Evolutionary conservation across 805 yeast species (phyloP).

Genomic region (Metschnikowia cubensis): DNA sequence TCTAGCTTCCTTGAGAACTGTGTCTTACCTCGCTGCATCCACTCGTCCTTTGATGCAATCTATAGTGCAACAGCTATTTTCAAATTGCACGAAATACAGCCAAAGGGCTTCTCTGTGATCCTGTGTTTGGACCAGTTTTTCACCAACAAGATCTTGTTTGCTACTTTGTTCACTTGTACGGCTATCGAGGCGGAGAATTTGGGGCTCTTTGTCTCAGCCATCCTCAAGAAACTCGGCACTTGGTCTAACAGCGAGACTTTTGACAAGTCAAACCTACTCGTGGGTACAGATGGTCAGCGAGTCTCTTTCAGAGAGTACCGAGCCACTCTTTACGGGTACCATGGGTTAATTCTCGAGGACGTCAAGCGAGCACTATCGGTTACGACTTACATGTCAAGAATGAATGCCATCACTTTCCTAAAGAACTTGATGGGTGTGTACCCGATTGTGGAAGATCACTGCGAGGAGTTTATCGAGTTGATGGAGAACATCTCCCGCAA

Average conservation of each 20-base stretch:
- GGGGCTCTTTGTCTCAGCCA: constrained; percentile 64
- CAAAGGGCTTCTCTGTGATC: constrained; percentile 36
- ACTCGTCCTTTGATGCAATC: constrained; percentile 80
- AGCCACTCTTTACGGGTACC: constrained; percentile 50
- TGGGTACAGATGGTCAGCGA: background rate
- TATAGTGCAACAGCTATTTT: constrained; percentile 61
- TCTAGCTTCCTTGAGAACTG: constrained; percentile 55
- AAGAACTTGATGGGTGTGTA: constrained; percentile 59
- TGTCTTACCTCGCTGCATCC: constrained; percentile 69
- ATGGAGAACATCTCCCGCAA: constrained; percentile 45
- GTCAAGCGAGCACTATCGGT: constrained; percentile 42
- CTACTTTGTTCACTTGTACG: constrained; percentile 66
- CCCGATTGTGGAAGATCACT: constrained; percentile 67
- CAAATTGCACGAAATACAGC: constrained; percentile 38
- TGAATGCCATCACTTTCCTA: constrained; percentile 75
- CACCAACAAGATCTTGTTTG: constrained; percentile 43
- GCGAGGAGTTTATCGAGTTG: constrained; percentile 45
- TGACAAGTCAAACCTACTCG: background rate
- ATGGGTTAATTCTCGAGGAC: constrained; percentile 44
- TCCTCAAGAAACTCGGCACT: constrained; percentile 45
- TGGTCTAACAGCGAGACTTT: constrained; percentile 39
- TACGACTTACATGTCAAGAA: constrained; percentile 68
- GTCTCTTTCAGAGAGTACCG: constrained; percentile 33
- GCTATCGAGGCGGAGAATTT: constrained; percentile 76
- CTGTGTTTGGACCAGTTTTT: constrained; percentile 46